Evolutionary conservation across 2,329 filamentous ascomycete species (phyloP).

Genomic region (Penicillium sclerotiorum): DNA sequence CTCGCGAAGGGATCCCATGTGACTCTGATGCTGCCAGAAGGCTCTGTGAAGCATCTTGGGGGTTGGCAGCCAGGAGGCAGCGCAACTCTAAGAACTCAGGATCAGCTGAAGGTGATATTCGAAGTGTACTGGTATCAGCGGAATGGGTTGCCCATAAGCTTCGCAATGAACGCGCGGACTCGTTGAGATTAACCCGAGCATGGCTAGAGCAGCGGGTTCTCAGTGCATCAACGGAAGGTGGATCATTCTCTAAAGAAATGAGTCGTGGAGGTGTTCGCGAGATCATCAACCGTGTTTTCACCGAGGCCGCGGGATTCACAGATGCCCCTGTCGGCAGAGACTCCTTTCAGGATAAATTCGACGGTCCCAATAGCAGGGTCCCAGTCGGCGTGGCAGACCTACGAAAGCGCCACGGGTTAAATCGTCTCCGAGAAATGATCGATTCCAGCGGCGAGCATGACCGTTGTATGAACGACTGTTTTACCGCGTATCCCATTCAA

Average conservation of each 20-base stretch:
- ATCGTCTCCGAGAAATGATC: conserved; percentile 62
- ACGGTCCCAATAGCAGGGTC: conserved; percentile 27
- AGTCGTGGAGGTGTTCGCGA: conserved; percentile 66
- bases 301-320: conserved; percentile 65
- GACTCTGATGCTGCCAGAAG: conserved; percentile 86
- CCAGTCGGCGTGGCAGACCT: conserved; percentile 62
- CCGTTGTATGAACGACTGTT: conserved; percentile 70
- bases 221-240: conserved; percentile 55
- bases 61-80: conserved; percentile 62
- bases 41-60: conserved; percentile 67
- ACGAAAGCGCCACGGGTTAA: conserved; percentile 61
- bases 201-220: conserved; percentile 65
- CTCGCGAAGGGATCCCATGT: conserved; percentile 83
- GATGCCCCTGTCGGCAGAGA: conserved; percentile 42
- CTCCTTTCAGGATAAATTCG: conserved; percentile 40
- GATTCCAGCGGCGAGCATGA: conserved; percentile 66
- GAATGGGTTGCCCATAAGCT: conserved; percentile 68
- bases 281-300: conserved; percentile 67
- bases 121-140: conserved; percentile 65
- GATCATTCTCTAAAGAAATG: conserved; percentile 58
- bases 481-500: conserved; percentile 80
- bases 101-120: conserved; percentile 59
- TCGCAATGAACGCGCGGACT: conserved; percentile 45
- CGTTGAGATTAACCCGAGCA: conserved; percentile 54
- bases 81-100: conserved; percentile 46